Base-by-base conservation (phyloP, 768 basidiomycete species). In the Kwoniella dejecticola region DNA sequence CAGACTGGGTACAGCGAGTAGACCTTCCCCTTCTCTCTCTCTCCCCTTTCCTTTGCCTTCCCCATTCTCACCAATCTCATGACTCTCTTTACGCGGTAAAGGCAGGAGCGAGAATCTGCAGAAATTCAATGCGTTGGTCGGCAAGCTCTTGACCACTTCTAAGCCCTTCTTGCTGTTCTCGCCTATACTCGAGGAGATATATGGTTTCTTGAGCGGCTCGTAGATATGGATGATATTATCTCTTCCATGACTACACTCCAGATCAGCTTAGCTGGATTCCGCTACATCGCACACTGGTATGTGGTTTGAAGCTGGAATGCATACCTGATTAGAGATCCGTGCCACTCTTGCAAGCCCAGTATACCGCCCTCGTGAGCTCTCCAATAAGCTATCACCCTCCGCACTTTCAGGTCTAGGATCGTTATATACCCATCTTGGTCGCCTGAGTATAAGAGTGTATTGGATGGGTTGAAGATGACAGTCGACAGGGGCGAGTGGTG, bases 51-150 rank as follows among this genome's bases (percentile, higher is more conserved):
- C 52, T 33, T 42, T 55, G n/a, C n/a, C n/a, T n/a, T n/a, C n/a
- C n/a, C n/a, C n/a, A n/a, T n/a, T n/a, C n/a, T n/a, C n/a, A 23
- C 45, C 66, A 2, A 30, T 13, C 44, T 44, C 38, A 3, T 27
- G 2, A 23, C 31, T 38, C 38, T 26, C 19, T 17, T 27, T 26
- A 2, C 12, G n/a, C n/a, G 50, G 17, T 64, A 65, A 30, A 70
- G 77, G 36, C 89, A 59, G 74, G 2, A 97, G 81, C 6, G 90
- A 88, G 78, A 96, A 93, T 1, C 88, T 86, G 79, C 95, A 98
- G 76, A 89, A 97, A 72, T 95, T 96, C 57, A 98, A 82, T 1
- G 95, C 87, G 74, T 99, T 99, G 61, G 94, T 87, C 70, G 92
- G 89, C 76, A 98, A 80, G 0, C 89, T 88, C 68, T 87, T 88